phyloP scores from a whole-genome alignment of 305 asterid genomes.

The Solanum hybrid region DNA sequence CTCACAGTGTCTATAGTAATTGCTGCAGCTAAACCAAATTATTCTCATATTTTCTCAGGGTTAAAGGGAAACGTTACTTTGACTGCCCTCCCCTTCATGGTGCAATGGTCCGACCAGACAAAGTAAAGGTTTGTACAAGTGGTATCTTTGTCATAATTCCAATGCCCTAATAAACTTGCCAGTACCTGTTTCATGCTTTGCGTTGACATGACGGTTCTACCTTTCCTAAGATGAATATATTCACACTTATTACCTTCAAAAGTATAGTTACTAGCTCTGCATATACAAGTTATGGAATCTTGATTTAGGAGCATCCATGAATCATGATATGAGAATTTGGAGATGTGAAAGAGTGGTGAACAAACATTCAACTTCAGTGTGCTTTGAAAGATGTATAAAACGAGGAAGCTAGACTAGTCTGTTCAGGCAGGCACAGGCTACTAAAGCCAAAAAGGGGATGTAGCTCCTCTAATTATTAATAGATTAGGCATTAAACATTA shows the following conservation, averaged over 20 bases:
- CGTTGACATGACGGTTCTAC: not conserved
- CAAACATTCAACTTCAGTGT: not conserved
- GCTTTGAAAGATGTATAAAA: not conserved
- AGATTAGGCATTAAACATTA: not conserved
- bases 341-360: not conserved
- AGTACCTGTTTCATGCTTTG: not conserved
- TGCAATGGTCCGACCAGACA: conserved; percentile 82
- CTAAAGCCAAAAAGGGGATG: not conserved
- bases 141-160: not conserved
- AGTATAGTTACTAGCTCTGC: not conserved
- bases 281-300: not conserved
- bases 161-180: not conserved
- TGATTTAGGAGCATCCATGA: not conserved
- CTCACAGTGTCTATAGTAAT: not conserved
- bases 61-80: conserved; percentile 81
- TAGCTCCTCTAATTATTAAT: not conserved
- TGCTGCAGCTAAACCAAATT: not conserved
- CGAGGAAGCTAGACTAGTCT: not conserved
- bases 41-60: conserved; percentile 35
- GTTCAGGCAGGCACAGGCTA: not conserved
- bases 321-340: not conserved
- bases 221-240: not conserved
- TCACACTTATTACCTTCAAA: not conserved
- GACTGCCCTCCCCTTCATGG: conserved; percentile 84
- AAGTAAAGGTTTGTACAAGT: conserved; percentile 57